These are phyloP conservation scores for Fusarium liriodendri DNA, from an alignment of 2,329 filamentous ascomycete genomes.

Conservation along the genomic window DNA sequence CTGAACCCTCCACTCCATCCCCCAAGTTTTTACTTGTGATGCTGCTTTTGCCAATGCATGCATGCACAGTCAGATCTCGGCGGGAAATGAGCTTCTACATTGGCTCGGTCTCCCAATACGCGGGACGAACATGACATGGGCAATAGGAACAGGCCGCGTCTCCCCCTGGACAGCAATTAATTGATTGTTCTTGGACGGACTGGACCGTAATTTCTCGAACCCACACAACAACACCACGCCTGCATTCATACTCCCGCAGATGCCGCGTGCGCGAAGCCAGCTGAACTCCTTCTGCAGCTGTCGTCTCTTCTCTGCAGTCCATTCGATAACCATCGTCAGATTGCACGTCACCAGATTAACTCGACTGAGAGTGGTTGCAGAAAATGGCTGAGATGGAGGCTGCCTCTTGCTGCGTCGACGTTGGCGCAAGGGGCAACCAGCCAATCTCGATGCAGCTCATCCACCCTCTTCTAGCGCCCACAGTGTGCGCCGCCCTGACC, in stretches of 20 bases:
- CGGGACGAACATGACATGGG: constrained; percentile 27
- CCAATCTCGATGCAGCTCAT: constrained; percentile 40
- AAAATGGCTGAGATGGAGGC: constrained; percentile 25
- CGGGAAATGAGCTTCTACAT: constrained; percentile 41
- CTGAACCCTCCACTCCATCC: neutral
- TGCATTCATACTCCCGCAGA: neutral
- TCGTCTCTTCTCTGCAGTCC: neutral
- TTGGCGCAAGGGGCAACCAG: constrained; percentile 18
- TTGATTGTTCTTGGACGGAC: constrained; percentile 35
- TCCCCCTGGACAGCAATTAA: constrained; percentile 41
- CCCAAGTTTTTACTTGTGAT: constrained; percentile 14
- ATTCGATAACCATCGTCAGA: neutral
- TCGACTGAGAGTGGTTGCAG: constrained; percentile 6
- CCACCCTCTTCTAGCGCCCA: constrained; percentile 22
- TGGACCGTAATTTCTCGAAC: constrained; percentile 41
- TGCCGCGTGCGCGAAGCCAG: neutral
- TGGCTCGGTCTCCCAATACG: constrained; percentile 24
- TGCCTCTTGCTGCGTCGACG: constrained; percentile 6
- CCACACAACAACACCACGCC: constrained; percentile 35
- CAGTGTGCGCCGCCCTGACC: constrained; percentile 19
- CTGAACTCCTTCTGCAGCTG: neutral
- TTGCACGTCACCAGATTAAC: neutral
- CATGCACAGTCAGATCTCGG: constrained; percentile 24
- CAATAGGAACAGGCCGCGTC: constrained; percentile 27
- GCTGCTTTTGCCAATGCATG: neutral